A percentile compares a stretch with the other conserved stretches of the same genome.
These are phyloP conservation scores for Aspergillus spinulosporus DNA, from an alignment of 2,329 filamentous ascomycete species.

Conservation along the genomic window DNA sequence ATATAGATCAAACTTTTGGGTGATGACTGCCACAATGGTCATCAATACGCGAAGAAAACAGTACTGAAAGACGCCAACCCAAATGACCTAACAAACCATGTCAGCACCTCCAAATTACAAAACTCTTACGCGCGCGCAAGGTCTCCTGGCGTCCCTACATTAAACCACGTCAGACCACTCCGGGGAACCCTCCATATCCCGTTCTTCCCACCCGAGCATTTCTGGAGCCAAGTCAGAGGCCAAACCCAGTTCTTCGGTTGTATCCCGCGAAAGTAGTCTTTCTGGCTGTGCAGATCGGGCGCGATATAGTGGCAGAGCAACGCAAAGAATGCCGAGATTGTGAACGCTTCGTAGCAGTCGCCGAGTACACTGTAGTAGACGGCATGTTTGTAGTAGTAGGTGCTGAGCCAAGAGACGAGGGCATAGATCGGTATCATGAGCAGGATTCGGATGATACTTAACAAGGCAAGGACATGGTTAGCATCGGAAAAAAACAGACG, in stretches of 20 bases:
- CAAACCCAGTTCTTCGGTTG: slow-evolving; percentile 71
- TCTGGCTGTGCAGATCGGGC: slow-evolving; percentile 75
- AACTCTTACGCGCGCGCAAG: not conserved
- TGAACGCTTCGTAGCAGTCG: slow-evolving; percentile 87
- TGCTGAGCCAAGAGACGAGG: slow-evolving; percentile 70
- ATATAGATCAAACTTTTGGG: slow-evolving; percentile 68
- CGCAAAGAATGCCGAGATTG: slow-evolving; percentile 83
- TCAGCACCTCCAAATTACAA: not conserved
- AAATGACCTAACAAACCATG: slow-evolving; percentile 49
- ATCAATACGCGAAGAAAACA: slow-evolving; percentile 77
- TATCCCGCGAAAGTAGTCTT: slow-evolving; percentile 73
- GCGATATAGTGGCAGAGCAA: slow-evolving; percentile 79
- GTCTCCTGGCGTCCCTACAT: slow-evolving; percentile 48
- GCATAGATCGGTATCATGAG: slow-evolving; percentile 85
- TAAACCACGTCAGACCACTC: slow-evolving; percentile 87
- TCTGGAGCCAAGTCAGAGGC: slow-evolving; percentile 70
- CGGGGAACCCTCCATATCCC: slow-evolving; percentile 72
- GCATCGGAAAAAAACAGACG: not conserved
- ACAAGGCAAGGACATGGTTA: not conserved
- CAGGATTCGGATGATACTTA: slow-evolving; percentile 79
- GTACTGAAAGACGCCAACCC: slow-evolving; percentile 81
- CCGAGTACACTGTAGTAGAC: slow-evolving; percentile 79
- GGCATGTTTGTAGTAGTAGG: slow-evolving; percentile 72
- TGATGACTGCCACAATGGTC: slow-evolving; percentile 74
- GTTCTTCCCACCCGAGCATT: slow-evolving; percentile 67